These are phyloP conservation scores for Stemphylium beticola DNA, from an alignment of 2,329 filamentous ascomycete species.

Conservation along the genomic window DNA sequence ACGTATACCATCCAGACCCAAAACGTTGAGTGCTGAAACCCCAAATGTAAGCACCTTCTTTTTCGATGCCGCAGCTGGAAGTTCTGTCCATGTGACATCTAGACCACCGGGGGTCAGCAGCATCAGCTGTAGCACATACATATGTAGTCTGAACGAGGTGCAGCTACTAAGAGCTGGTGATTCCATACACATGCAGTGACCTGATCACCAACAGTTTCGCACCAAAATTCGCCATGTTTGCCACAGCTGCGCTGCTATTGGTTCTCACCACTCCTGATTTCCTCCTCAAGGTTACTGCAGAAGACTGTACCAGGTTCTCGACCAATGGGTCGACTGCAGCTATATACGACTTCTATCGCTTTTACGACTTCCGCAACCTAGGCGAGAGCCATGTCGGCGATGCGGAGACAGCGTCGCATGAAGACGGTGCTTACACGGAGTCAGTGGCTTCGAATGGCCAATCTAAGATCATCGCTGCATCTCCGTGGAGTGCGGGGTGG, in stretches of 20 bases:
- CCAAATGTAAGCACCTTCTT: not conserved
- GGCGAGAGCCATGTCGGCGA: not conserved
- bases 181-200: not conserved
- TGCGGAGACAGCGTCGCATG: not conserved
- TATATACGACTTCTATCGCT: conserved; percentile 20
- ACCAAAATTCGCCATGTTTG: not conserved
- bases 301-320: conserved; percentile 16
- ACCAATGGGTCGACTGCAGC: conserved; percentile 15
- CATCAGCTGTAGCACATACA: not conserved
- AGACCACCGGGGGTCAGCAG: not conserved
- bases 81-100: not conserved
- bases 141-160: not conserved
- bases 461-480: conserved; percentile 9
- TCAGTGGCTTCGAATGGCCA: not conserved
- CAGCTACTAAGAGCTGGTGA: not conserved
- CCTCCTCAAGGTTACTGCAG: not conserved
- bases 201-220: not conserved
- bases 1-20: not conserved
- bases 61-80: not conserved
- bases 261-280: not conserved
- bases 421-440: not conserved
- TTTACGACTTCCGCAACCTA: conserved; percentile 21
- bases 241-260: not conserved
- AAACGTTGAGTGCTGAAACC: not conserved
- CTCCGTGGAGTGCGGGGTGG: conserved; percentile 17